Evolutionary conservation across 2,329 filamentous ascomycete genomes (phyloP), one percentile per base, ranked within the genome.

Genomic region (Cordyceps cateniannulata): DNA sequence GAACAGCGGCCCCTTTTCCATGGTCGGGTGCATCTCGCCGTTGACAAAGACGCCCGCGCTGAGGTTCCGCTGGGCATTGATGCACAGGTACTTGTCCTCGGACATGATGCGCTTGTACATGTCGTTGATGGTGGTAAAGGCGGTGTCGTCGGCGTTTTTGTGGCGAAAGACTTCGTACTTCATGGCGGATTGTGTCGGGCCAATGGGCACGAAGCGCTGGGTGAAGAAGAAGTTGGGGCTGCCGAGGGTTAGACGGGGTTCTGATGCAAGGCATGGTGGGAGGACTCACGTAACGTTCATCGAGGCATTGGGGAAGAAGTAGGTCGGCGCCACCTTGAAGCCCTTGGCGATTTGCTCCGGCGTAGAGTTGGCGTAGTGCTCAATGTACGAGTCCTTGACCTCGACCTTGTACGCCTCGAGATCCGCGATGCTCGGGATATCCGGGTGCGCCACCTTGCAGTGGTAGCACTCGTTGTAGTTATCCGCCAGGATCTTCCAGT

Each of bases 401-500:
- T 81, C 73, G 54, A 83, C 80, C 45, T 74, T 71, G 71, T 85
- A 86, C 3, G 79, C 79, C 62, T 79, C 77, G 44, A 86, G 76
- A 62, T 86, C 81, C 49, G 83, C 78, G n/a, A 86, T 75, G 47
- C 76, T 74, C 5, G 81, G 76, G 35, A 85, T 80, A 61, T 84
- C 81, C 2, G 84, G 83, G 65, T 86, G 83, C 2, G 82, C 79
- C 1, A 79, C 81, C 55, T 79, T 78, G 73, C 83, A 86, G 73
- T 86, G 84, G 66, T 87, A 87, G 68, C 84, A 87, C 68, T 85
- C 84, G 68, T 87, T 87, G 75, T 85, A 87, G 73, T 87, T 86
- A 68, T 87, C 84, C 16, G 79, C 79, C 35, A 84, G 69, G 25
- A 81, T 79, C 72, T 85, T 85, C 83, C 83, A 85, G 73, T 85